phyloP scores from a whole-genome alignment of 1,139 yeast genomes.

The Yamadazyma sp. region DNA sequence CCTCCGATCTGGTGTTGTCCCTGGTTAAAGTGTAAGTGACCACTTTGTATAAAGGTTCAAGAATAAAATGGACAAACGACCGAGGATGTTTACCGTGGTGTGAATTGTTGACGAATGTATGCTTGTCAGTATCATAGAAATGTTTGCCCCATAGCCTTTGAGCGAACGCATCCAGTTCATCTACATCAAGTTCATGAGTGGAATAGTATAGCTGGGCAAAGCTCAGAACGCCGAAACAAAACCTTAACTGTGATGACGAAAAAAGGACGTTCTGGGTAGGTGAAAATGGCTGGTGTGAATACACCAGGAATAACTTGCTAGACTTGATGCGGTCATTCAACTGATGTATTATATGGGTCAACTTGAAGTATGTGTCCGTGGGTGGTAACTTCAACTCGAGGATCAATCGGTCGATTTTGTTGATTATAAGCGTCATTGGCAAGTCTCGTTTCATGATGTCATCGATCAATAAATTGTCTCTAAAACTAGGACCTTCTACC shows the following conservation, averaged over 20 bases:
- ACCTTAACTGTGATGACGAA: slow-evolving; percentile 62
- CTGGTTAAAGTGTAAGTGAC: slow-evolving; percentile 61
- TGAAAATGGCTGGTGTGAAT: slow-evolving; percentile 41
- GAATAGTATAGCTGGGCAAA: slow-evolving; percentile 59
- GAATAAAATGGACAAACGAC: slow-evolving; percentile 66
- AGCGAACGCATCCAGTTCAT: slow-evolving; percentile 47
- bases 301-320: slow-evolving; percentile 24
- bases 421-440: slow-evolving; percentile 64
- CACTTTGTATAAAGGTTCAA: slow-evolving; percentile 81
- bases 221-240: slow-evolving; percentile 64
- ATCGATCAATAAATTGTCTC: slow-evolving; percentile 50
- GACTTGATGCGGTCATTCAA: slow-evolving; percentile 53
- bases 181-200: slow-evolving; percentile 19
- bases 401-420: slow-evolving; percentile 80
- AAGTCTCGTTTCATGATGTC: slow-evolving; percentile 48
- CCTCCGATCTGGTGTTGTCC: slow-evolving; percentile 39
- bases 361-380: slow-evolving; percentile 67
- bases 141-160: slow-evolving; percentile 77
- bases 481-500: slow-evolving; percentile 72
- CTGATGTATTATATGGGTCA: slow-evolving; percentile 61
- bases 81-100: slow-evolving; percentile 33
- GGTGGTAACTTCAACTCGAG: slow-evolving; percentile 78
- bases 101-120: slow-evolving; percentile 45
- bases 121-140: slow-evolving; percentile 45
- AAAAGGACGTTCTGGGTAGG: slow-evolving; percentile 76